Evolutionary conservation across 2,329 filamentous ascomycete genomes (phyloP).

Genomic region (Talaromyces sp.): DNA sequence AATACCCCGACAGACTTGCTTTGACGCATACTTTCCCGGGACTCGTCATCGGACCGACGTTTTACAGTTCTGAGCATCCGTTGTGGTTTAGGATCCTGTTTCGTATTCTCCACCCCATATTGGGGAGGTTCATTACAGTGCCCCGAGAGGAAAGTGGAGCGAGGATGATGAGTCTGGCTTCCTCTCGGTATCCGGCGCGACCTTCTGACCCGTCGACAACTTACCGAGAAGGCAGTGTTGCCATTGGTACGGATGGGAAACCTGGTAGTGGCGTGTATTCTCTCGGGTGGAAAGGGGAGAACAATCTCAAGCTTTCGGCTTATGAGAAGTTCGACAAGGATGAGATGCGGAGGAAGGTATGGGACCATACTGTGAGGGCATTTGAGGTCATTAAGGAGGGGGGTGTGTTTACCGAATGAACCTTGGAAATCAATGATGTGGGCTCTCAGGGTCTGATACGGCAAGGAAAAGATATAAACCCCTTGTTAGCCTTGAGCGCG

Average conservation of each 20-base stretch:
- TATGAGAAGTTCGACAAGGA: conserved; percentile 17
- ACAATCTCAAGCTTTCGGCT: not conserved
- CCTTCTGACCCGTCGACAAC: not conserved
- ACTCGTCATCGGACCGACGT: conserved; percentile 6
- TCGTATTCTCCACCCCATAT: conserved; percentile 3
- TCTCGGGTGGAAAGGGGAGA: conserved; percentile 12
- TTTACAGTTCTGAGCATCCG: conserved; percentile 1
- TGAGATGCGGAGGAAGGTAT: conserved; percentile 14
- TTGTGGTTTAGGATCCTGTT: conserved; percentile 15
- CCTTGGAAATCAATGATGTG: not conserved
- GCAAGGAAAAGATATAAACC: not conserved
- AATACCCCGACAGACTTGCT: conserved; percentile 8
- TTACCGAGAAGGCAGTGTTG: not conserved
- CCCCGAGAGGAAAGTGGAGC: conserved; percentile 14
- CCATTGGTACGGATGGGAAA: conserved; percentile 8
- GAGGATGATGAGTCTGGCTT: conserved; percentile 16
- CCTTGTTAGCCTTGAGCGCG: not conserved
- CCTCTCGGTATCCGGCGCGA: conserved; percentile 11
- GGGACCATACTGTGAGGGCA: conserved; percentile 14
- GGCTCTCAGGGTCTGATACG: not conserved
- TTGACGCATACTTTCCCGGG: conserved; percentile 15
- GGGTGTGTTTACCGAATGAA: not conserved
- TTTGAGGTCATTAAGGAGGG: conserved; percentile 13
- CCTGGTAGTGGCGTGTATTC: conserved; percentile 14
- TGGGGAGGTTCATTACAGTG: conserved; percentile 4